These are phyloP conservation scores for Penicillium cinerascens DNA, from an alignment of 495 filamentous ascomycete species.

Conservation along the genomic window DNA sequence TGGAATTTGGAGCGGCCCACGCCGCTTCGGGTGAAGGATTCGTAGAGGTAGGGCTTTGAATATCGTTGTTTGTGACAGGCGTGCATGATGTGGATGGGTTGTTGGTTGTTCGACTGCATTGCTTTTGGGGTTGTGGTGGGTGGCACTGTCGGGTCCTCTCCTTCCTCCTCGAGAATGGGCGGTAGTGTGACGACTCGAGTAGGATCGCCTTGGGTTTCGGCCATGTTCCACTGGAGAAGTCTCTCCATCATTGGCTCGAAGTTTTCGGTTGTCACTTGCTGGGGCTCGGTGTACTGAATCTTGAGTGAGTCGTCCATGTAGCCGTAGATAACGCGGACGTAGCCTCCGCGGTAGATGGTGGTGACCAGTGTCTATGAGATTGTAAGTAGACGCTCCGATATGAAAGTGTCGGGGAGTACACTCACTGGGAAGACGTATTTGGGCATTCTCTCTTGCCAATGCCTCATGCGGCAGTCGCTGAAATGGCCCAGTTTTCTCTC, in stretches of 20 bases:
- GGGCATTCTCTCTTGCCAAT: background rate
- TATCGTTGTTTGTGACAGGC: background rate
- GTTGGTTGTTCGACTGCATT: background rate
- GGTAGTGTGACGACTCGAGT: background rate
- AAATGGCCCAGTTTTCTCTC: background rate
- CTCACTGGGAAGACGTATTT: background rate
- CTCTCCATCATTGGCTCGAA: background rate
- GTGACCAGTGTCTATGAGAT: background rate
- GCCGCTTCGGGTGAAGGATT: background rate
- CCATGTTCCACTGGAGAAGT: background rate
- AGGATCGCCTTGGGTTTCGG: background rate
- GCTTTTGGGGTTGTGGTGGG: background rate
- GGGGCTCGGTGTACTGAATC: background rate
- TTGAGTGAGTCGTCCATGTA: background rate
- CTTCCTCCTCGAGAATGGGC: background rate
- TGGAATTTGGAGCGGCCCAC: background rate
- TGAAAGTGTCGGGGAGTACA: background rate
- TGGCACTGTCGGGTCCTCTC: background rate
- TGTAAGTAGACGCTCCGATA: background rate
- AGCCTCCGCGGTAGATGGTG: background rate
- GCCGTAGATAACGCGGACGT: slow-evolving; percentile 2
- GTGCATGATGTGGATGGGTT: background rate
- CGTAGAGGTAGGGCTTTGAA: background rate
- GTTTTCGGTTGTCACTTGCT: background rate
- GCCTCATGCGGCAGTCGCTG: background rate